Evolutionary conservation across 2,329 filamentous ascomycete genomes (phyloP).

Genomic region (Colletotrichum graminicola): DNA sequence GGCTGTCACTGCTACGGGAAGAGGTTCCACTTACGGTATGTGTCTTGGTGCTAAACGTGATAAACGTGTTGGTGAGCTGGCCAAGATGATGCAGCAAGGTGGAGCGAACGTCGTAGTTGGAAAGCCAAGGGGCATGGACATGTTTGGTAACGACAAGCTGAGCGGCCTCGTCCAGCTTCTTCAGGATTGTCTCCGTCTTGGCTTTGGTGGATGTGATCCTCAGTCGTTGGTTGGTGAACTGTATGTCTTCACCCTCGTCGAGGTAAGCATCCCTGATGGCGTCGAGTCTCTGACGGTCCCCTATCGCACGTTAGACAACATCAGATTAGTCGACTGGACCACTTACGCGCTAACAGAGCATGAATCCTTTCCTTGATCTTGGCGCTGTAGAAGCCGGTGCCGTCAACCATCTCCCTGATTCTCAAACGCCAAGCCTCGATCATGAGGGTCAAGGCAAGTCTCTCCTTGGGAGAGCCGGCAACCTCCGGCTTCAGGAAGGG

Average conservation of each 20-base stretch:
- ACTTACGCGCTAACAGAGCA: slow-evolving; percentile 33
- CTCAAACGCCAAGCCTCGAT: slow-evolving; percentile 64
- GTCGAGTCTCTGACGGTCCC: slow-evolving; percentile 43
- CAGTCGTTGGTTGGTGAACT: slow-evolving; percentile 49
- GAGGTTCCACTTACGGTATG: background rate
- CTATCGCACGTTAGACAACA: slow-evolving; percentile 19
- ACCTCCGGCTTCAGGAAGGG: slow-evolving; percentile 44
- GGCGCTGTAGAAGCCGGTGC: slow-evolving; percentile 56
- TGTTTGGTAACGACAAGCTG: slow-evolving; percentile 37
- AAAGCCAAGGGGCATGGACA: slow-evolving; percentile 47
- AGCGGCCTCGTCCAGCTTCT: slow-evolving; percentile 41
- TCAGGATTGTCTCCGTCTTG: slow-evolving; percentile 52
- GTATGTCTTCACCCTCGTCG: slow-evolving; percentile 52
- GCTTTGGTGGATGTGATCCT: slow-evolving; percentile 53
- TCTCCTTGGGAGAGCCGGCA: slow-evolving; percentile 53
- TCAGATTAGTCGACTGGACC: background rate
- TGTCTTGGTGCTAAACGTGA: slow-evolving; percentile 4
- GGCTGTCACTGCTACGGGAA: background rate
- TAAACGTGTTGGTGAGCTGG: slow-evolving; percentile 51
- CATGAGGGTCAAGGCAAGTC: slow-evolving; percentile 58
- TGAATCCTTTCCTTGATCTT: slow-evolving; percentile 47
- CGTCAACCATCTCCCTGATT: slow-evolving; percentile 58
- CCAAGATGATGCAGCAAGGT: slow-evolving; percentile 53
- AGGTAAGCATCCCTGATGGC: slow-evolving; percentile 42
- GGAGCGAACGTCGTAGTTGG: slow-evolving; percentile 44